Base-by-base conservation (phyloP, 2,329 filamentous ascomycete genomes). In the Elsinoe fawcettii region DNA sequence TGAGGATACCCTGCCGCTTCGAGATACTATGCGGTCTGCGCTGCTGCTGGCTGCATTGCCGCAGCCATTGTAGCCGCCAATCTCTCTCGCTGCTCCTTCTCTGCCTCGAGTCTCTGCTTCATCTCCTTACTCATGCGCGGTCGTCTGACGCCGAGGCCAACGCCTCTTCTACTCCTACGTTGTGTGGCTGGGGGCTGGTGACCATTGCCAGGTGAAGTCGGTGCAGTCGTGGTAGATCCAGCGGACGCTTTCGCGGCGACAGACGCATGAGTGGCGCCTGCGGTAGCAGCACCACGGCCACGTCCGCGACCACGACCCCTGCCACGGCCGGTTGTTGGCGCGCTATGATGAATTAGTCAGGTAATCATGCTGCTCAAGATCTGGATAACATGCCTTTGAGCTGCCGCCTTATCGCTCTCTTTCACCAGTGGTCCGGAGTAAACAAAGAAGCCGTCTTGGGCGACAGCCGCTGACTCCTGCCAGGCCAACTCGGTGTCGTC, bases 361-460 rank as follows among this genome's bases (percentile, higher is more conserved):
- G 43, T 37, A 55, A 58, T 57, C 66, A 77, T 69, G 77, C 74
- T 60, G 22, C 27, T n/a, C 30, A 25, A 37, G 23, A 53, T 1
- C 16, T 12, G 36, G 2, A 20, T 2, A n/a, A 75, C 72, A 66
- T 74, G 83, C 81, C 80, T 77, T 67, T 86, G 83, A 51, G 84
- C 76, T 57, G 79, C 73, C 39, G 82, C 77, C 72, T 93, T 92
- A 73, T 95, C 87, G 20, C 86, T 88, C 71, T 95, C 90, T 4
- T 87, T 87, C 20, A 97, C 82, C 47, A 99, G 76, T 7, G 92
- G 92, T 2, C 93, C 93, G 60, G 89, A 95, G 72, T 96, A 99
- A 1, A 99, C 93, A 69, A 97, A 99, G 75, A 97, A 99, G 1
- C 93, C 93, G 69, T 97, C 93, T 64, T 92, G 89, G 63, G 89